These are phyloP conservation scores for Daldinia concentrica DNA, from an alignment of 495 filamentous ascomycete species.

Conservation along the genomic window DNA sequence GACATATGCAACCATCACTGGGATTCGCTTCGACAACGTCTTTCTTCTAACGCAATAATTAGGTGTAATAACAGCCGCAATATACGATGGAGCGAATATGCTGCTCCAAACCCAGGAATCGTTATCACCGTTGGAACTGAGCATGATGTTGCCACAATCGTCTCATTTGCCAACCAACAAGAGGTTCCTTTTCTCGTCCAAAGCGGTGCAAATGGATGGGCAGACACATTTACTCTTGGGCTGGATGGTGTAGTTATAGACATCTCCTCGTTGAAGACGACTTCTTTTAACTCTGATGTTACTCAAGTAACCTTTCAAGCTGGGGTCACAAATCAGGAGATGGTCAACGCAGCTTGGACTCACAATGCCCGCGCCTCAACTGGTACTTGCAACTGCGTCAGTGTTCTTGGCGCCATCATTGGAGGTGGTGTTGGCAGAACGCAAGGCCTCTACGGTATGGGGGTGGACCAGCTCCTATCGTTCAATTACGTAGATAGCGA, in stretches of 20 bases:
- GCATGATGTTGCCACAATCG: background rate
- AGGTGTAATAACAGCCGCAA: too few relatives aligned
- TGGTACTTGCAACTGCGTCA: background rate
- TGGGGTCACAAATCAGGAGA: background rate
- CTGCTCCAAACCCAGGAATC: background rate
- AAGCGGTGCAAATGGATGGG: background rate
- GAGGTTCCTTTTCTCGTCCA: background rate
- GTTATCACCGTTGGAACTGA: background rate
- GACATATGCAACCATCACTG: too few relatives aligned
- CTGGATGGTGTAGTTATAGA: background rate
- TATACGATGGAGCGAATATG: background rate
- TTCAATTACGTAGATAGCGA: background rate
- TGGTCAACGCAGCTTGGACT: background rate
- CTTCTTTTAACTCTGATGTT: too few relatives aligned
- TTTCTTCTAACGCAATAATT: too few relatives aligned
- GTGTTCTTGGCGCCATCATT: background rate
- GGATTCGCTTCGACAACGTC: too few relatives aligned
- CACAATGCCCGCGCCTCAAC: background rate
- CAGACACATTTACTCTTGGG: background rate
- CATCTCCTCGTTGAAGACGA: too few relatives aligned
- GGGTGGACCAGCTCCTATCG: background rate
- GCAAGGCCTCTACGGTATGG: background rate
- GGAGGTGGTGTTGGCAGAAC: background rate
- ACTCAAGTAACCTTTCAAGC: background rate
- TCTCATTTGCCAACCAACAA: background rate